These are phyloP conservation scores for Lasiodiplodia sp. DNA, from an alignment of 2,329 filamentous ascomycete genomes.

Conservation along the genomic window DNA sequence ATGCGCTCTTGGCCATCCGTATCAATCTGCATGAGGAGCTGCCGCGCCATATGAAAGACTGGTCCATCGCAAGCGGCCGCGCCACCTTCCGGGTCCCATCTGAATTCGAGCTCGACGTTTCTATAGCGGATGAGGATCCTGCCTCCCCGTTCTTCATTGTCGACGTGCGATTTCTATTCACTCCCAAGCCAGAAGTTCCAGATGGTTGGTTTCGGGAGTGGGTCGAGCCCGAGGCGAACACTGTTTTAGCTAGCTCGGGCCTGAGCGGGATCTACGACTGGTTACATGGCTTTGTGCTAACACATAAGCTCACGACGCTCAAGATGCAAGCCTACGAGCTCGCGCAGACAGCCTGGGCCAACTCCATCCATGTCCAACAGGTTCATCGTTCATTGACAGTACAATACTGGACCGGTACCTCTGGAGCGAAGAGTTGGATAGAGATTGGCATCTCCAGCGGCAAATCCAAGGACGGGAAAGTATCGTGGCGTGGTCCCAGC, in stretches of 20 bases:
- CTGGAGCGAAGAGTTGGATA: conserved; percentile 84
- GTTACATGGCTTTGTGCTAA: conserved; percentile 86
- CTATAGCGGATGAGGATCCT: conserved; percentile 84
- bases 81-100: conserved; percentile 83
- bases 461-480: conserved; percentile 45
- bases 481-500: conserved; percentile 44
- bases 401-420: conserved; percentile 85
- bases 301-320: conserved; percentile 86
- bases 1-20: conserved; percentile 81
- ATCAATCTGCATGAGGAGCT: conserved; percentile 86
- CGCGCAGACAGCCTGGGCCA: conserved; percentile 75
- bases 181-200: conserved; percentile 69
- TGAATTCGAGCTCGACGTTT: conserved; percentile 93
- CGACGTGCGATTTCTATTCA: conserved; percentile 85
- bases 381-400: conserved; percentile 83
- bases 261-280: conserved; percentile 83
- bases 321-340: conserved; percentile 78
- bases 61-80: conserved; percentile 81
- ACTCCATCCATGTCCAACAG: conserved; percentile 77
- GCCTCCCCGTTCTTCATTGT: conserved; percentile 92
- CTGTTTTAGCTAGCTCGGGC: conserved; percentile 70
- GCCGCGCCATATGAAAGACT: conserved; percentile 78
- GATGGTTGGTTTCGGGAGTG: conserved; percentile 66
- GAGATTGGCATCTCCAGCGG: conserved; percentile 82
- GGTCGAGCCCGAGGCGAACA: conserved; percentile 77